These are phyloP conservation scores for Drechslerella dactyloides DNA, from an alignment of 2,329 filamentous ascomycete genomes.

Conservation along the genomic window DNA sequence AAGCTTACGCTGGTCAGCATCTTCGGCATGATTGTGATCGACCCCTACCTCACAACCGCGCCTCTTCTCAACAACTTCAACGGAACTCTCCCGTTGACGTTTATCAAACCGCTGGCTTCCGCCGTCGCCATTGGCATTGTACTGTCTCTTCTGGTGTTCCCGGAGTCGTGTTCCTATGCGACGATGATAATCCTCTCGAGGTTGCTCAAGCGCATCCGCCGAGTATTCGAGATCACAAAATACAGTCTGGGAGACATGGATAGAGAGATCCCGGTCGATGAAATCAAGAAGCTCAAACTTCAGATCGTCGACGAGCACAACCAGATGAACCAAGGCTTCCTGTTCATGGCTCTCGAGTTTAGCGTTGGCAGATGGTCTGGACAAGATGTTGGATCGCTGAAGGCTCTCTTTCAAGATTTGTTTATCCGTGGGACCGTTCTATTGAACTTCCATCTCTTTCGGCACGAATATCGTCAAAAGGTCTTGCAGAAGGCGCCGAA, in stretches of 20 bases:
- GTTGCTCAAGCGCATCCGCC: slow-evolving; percentile 53
- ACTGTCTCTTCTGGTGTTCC: slow-evolving; percentile 62
- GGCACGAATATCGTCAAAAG: slow-evolving; percentile 41
- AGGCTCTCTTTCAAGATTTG: slow-evolving; percentile 31
- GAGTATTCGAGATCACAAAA: slow-evolving; percentile 31
- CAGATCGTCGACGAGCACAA: slow-evolving; percentile 34
- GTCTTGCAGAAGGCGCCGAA: slow-evolving; percentile 21
- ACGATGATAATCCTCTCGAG: slow-evolving; percentile 56
- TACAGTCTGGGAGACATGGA: slow-evolving; percentile 18
- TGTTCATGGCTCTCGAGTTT: slow-evolving; percentile 35
- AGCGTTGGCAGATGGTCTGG: slow-evolving; percentile 46
- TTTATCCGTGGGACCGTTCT: slow-evolving; percentile 34
- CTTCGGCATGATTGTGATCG: slow-evolving; percentile 62
- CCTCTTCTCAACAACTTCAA: slow-evolving; percentile 60
- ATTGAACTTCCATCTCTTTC: slow-evolving; percentile 44
- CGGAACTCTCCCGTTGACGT: slow-evolving; percentile 57
- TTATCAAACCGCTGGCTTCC: slow-evolving; percentile 62
- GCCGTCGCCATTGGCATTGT: slow-evolving; percentile 61
- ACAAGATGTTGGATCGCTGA: slow-evolving; percentile 32
- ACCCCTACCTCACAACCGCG: slow-evolving; percentile 61
- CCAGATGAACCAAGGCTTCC: slow-evolving; percentile 28
- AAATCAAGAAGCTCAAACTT: slow-evolving; percentile 33
- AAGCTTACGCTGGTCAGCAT: slow-evolving; percentile 61
- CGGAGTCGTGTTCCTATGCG: slow-evolving; percentile 62
- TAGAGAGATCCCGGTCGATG: slow-evolving; percentile 30